Base-by-base conservation (phyloP, 495 filamentous ascomycete genomes). In the Achaetomiella virescens region DNA sequence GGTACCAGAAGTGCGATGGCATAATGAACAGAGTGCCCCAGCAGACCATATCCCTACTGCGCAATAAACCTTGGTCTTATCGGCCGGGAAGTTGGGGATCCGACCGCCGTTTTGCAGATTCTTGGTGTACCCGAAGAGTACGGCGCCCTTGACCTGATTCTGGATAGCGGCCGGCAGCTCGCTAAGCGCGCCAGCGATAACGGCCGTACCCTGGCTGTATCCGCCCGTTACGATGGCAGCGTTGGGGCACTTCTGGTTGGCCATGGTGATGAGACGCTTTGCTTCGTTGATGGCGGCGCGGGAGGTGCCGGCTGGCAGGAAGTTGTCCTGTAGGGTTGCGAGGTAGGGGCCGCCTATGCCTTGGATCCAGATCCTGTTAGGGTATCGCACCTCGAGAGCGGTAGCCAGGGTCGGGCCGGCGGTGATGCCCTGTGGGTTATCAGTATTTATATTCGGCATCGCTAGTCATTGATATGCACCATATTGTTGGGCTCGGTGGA, bases 71-170 rank as follows among this genome's bases (percentile, higher is more conserved):
- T 77, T 66, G 37, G 68, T 63, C 61, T 76, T 75, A 20, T 61
- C 62, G 15, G 63, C 51, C 29, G 75, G 72, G 61, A 80, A 80
- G 55, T 74, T 73, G 21, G 72, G 69, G 50, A 82, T 73, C 24
- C 65, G 60, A 2, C 75, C 74, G 27, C 64, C 55, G 54, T 82
- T 62, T 53, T 81, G 77, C 22, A 66, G 62, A 64, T 81, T 81
- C 57, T 80, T 75, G 43, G 81, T 83, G 61, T 82, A 78, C 6
- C 81, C 81, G 43, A 76, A 83, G 0, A 78, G 72, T 15, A 80
- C 74, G 15, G 78, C 79, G 25, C 76, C 78, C 41, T 73, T 76
- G 59, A 84, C 11, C 61, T 74, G 70, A 48, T 72, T 64, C 59
- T 74, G 66, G 43, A 79, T 70, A 29, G 64, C 58, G 2, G 72